These are phyloP conservation scores for Cymbopogon flexuosus DNA, from an alignment of 202 grass and related monocot genomes.

Conservation along the genomic window DNA sequence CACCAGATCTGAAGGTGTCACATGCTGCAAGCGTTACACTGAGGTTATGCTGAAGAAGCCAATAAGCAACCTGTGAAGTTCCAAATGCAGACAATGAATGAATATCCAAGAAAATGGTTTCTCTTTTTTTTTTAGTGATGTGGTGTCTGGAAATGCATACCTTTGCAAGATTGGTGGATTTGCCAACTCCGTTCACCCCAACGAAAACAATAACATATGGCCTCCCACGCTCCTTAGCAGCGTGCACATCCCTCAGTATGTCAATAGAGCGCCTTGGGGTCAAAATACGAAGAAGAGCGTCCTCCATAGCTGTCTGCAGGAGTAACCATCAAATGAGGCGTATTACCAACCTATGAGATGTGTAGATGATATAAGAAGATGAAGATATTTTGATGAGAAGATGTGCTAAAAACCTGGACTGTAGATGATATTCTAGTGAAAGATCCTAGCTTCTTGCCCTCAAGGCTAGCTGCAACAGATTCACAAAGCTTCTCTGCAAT, in stretches of 20 bases:
- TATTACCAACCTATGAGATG: constrained; percentile 4
- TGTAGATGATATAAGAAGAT: neutral
- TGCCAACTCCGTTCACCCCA: constrained; percentile 90
- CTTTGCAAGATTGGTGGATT: constrained; percentile 94
- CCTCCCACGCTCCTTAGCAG: constrained; percentile 85
- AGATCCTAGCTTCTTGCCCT: constrained; percentile 83
- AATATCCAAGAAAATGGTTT: neutral
- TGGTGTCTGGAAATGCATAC: constrained; percentile 33
- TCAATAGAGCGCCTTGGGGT: constrained; percentile 88
- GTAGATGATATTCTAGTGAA: constrained; percentile 90
- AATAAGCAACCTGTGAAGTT: constrained; percentile 75
- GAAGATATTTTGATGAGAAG: neutral
- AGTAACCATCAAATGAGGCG: constrained; percentile 13
- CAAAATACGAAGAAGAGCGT: constrained; percentile 78
- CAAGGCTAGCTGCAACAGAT: constrained; percentile 84
- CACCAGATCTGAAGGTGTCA: constrained; percentile 93
- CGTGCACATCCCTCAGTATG: constrained; percentile 78
- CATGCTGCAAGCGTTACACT: constrained; percentile 81
- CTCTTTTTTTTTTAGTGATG: neutral
- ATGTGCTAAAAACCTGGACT: constrained; percentile 56
- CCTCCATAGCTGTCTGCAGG: constrained; percentile 83
- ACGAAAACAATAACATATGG: constrained; percentile 90
- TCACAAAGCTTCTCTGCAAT: constrained; percentile 95
- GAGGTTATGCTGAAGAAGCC: constrained; percentile 89
- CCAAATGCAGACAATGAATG: neutral